A percentile compares a stretch with the other conserved stretches of the same genome.
Evolutionary conservation across 139 green algal species (phyloP).

Genomic region (Eudorina sp.): DNA sequence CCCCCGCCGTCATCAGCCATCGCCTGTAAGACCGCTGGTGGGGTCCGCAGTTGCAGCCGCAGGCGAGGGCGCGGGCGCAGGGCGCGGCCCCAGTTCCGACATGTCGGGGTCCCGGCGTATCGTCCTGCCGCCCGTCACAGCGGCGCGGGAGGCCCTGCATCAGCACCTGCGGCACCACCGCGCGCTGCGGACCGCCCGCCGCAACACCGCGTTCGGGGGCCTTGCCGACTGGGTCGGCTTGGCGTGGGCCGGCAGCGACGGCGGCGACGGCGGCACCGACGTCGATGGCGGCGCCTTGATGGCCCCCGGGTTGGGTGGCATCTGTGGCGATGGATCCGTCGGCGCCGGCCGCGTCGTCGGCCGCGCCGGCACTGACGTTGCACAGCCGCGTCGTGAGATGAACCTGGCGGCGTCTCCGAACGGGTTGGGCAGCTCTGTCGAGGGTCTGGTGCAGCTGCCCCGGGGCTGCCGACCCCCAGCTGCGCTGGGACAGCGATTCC

Average conservation of each 20-base stretch:
- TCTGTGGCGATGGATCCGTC: background rate
- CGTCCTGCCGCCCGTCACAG: background rate
- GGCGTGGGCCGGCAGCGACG: background rate
- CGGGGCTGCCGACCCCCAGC: background rate
- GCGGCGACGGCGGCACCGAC: background rate
- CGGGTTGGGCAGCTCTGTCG: background rate
- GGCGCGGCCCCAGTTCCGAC: too few relatives aligned
- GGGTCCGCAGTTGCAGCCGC: too few relatives aligned
- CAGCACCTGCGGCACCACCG: constrained; percentile 15
- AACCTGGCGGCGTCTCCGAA: too few relatives aligned
- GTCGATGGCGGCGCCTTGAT: background rate
- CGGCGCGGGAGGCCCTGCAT: constrained; percentile 3
- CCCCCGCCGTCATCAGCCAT: too few relatives aligned
- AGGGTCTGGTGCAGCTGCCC: background rate
- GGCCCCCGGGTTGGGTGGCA: background rate
- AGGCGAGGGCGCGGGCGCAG: too few relatives aligned
- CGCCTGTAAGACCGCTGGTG: too few relatives aligned
- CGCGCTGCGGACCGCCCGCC: background rate
- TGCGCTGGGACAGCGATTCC: constrained; percentile 9
- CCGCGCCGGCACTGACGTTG: background rate
- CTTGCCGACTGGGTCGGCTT: background rate
- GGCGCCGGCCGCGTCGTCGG: background rate
- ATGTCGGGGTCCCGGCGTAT: too few relatives aligned
- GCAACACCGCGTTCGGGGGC: background rate
- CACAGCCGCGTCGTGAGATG: background rate